phyloP scores from a whole-genome alignment of 2,329 filamentous ascomycete genomes.

The Pseudodiploospora longispora region DNA sequence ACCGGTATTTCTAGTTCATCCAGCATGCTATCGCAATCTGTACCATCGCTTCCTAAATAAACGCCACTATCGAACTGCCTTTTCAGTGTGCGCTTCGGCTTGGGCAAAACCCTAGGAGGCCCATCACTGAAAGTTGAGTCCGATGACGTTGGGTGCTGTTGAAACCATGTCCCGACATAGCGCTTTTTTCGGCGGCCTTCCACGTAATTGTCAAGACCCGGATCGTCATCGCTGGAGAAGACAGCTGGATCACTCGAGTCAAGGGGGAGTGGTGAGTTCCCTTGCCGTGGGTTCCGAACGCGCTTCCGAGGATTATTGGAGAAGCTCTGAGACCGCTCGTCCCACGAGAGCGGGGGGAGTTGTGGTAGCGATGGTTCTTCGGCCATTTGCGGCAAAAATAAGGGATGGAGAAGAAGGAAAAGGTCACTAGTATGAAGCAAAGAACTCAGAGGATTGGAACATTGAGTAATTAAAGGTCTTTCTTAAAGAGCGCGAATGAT shows the following conservation, averaged over 20 bases:
- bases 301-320: slow-evolving; percentile 33
- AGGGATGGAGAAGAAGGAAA: background rate
- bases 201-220: slow-evolving; percentile 56
- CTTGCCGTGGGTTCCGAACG: slow-evolving; percentile 20
- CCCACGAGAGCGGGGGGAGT: slow-evolving; percentile 30
- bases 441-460: too few relatives aligned
- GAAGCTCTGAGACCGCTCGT: slow-evolving; percentile 30
- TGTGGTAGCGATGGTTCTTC: slow-evolving; percentile 35
- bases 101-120: slow-evolving; percentile 20
- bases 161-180: slow-evolving; percentile 61
- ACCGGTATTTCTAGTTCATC: slow-evolving; percentile 24
- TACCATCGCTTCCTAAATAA: slow-evolving; percentile 55
- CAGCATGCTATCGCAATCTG: slow-evolving; percentile 34
- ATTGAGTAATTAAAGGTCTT: too few relatives aligned
- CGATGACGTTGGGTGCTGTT: slow-evolving; percentile 45
- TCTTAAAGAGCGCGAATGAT: too few relatives aligned
- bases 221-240: slow-evolving; percentile 67
- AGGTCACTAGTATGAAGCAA: too few relatives aligned
- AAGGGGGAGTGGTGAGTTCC: slow-evolving; percentile 26
- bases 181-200: slow-evolving; percentile 51
- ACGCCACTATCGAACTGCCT: slow-evolving; percentile 62
- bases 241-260: slow-evolving; percentile 64
- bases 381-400: slow-evolving; percentile 19
- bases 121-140: slow-evolving; percentile 39
- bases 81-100: slow-evolving; percentile 44